These are phyloP conservation scores for Pythium brachiatum DNA, from an alignment of 352 stramenopile species.

Conservation along the genomic window DNA sequence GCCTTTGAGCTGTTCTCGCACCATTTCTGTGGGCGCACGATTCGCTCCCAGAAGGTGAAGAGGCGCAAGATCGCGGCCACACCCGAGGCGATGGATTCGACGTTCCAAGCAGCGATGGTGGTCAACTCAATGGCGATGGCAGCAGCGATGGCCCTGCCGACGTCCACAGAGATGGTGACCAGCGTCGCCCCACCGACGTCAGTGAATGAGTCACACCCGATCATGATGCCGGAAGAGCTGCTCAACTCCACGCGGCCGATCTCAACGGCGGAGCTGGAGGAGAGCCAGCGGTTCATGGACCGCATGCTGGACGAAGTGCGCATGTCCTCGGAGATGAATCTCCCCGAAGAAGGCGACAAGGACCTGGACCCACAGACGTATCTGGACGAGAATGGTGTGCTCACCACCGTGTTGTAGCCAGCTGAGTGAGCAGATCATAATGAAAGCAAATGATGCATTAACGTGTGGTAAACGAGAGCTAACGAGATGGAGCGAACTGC, in stretches of 20 bases:
- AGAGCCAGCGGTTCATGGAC: slow-evolving; percentile 80
- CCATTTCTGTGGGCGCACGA: slow-evolving; percentile 70
- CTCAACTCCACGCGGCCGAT: slow-evolving; percentile 35
- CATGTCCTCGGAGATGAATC: slow-evolving; percentile 47
- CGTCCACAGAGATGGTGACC: neutral
- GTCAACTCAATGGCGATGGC: slow-evolving; percentile 7
- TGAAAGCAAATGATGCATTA: neutral
- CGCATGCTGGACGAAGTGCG: slow-evolving; percentile 73
- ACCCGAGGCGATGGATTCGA: neutral
- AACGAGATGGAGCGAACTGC: neutral
- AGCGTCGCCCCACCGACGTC: neutral
- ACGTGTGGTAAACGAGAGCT: neutral
- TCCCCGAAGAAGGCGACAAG: slow-evolving; percentile 28
- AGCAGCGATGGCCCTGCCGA: neutral
- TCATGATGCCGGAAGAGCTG: slow-evolving; percentile 48
- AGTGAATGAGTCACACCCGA: slow-evolving; percentile 11
- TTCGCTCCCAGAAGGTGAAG: slow-evolving; percentile 75
- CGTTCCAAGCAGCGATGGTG: slow-evolving; percentile 2
- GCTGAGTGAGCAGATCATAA: neutral
- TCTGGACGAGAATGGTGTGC: slow-evolving; percentile 66
- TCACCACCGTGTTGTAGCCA: slow-evolving; percentile 40
- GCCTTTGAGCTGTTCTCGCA: slow-evolving; percentile 76
- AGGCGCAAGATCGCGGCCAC: slow-evolving; percentile 33
- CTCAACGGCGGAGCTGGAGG: slow-evolving; percentile 49
- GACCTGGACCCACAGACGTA: slow-evolving; percentile 59